These are phyloP conservation scores for Poa pratensis DNA, from an alignment of 176 grass and related monocot genomes.

Conservation along the genomic window DNA sequence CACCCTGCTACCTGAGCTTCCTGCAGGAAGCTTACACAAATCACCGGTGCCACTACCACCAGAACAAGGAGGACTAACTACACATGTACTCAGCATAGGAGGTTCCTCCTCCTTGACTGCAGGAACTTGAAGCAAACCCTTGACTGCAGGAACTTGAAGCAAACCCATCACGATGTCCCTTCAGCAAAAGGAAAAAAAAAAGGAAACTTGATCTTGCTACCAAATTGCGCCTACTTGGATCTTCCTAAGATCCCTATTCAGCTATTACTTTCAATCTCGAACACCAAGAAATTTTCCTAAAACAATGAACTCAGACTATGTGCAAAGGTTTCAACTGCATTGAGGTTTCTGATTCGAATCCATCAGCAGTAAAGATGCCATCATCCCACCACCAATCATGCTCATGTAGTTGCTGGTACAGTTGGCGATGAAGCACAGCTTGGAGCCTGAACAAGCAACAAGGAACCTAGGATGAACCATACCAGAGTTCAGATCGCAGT, in stretches of 20 bases:
- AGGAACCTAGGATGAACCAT: constrained; percentile 54
- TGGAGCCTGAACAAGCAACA: constrained; percentile 53
- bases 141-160: constrained; percentile 59
- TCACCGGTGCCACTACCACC: constrained; percentile 22
- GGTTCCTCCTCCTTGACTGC: constrained; percentile 50
- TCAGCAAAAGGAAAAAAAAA: constrained; percentile 19
- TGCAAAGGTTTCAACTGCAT: constrained; percentile 25
- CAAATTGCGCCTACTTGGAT: background rate
- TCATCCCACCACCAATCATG: constrained; percentile 35
- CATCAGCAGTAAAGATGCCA: constrained; percentile 35
- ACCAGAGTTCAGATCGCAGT: constrained; percentile 29
- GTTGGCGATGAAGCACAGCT: constrained; percentile 47
- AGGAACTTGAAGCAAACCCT: constrained; percentile 79
- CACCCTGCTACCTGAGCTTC: constrained; percentile 39
- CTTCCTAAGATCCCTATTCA: background rate
- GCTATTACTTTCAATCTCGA: background rate
- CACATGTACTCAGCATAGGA: constrained; percentile 49
- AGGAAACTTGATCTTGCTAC: constrained; percentile 11
- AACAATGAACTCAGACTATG: constrained; percentile 23
- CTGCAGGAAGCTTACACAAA: constrained; percentile 41
- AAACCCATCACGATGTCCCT: constrained; percentile 68
- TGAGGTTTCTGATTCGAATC: constrained; percentile 32
- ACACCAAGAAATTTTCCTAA: background rate
- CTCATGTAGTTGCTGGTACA: constrained; percentile 34
- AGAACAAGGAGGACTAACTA: constrained; percentile 45